Base-by-base conservation (phyloP, 2,329 filamentous ascomycete species). In the Neophaeococcomyces aloes region DNA sequence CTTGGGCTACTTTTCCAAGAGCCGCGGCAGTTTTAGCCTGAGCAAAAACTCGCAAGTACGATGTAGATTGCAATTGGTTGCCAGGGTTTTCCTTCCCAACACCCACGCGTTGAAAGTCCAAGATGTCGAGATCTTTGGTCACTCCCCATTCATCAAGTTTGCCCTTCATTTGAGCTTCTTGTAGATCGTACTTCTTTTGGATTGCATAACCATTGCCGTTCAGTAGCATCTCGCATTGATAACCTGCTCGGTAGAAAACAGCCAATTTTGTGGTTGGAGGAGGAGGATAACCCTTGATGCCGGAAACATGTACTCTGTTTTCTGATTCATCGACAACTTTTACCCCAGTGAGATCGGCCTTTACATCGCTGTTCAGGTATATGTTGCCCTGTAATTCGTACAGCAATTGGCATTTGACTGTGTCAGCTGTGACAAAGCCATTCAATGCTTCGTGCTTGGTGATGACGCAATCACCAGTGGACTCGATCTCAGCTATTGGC, bases 361-460 rank as follows among this genome's bases (percentile, higher is more conserved):
- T 66, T 4, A 71, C 68, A 44, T 72, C 69, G 1, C 61, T 64
- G 50, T 70, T 69, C 55, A 63, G 67, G 49, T 73, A 73, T 57
- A 64, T 59, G 62, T 7, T 66, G 64, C 62, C 13, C 62, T 59
- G 57, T 7, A 59, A 35, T 40, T 59, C 57, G 35, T 59, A 59
- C n/a, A 59, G 45, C 5, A 57, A 38, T 40, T 59, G 57, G 3
- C 47, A 46, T 8, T 32, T 53, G 3, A 38, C 46, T 10, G 52
- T 55, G 5, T 52, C 48, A 2, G n/a, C n/a, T n/a, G n/a, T n/a
- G n/a, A n/a, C n/a, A 40, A 34, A 2, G 51, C 48, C 5, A 59
- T 49, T n/a, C 35, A 13, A 3, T 56, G 57, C 7, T 44, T 51
- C 2, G 44, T 44, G 18, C 38, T 35, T 3, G 27, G 29, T 8